A percentile compares a stretch with the other conserved stretches of the same genome.
These are phyloP conservation scores for Tarenaya hassleriana DNA, from an alignment of 345 rosid species.

Conservation along the genomic window DNA sequence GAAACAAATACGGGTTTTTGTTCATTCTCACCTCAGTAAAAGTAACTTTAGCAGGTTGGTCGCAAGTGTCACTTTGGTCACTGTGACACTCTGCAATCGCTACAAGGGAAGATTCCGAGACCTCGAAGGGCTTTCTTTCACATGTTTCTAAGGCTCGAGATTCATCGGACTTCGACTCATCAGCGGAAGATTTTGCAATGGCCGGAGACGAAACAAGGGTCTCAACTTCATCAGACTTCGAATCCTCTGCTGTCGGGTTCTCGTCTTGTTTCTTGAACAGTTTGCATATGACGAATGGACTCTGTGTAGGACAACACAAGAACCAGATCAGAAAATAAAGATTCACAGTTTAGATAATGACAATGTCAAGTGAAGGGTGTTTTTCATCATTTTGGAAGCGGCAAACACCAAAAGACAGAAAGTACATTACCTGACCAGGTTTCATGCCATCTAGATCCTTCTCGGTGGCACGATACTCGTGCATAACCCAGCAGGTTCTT, in stretches of 20 bases:
- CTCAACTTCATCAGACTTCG: constrained; percentile 35
- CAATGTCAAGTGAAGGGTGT: background rate
- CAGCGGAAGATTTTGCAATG: constrained; percentile 25
- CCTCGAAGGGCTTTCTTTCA: constrained; percentile 21
- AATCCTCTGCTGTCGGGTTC: constrained; percentile 23
- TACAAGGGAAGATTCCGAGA: constrained; percentile 16
- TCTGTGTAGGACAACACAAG: constrained; percentile 34
- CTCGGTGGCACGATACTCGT: constrained; percentile 74
- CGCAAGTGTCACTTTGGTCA: constrained; percentile 19
- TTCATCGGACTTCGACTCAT: constrained; percentile 23
- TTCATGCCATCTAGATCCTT: constrained; percentile 61
- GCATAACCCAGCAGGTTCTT: constrained; percentile 87
- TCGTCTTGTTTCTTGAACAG: constrained; percentile 63
- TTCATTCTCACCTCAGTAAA: constrained; percentile 32
- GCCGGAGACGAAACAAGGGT: constrained; percentile 34
- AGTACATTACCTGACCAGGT: constrained; percentile 72
- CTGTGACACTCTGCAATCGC: constrained; percentile 16
- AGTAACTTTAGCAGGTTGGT: constrained; percentile 19
- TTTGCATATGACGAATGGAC: constrained; percentile 56
- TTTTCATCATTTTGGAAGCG: background rate
- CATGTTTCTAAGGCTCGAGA: constrained; percentile 24
- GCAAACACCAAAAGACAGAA: background rate
- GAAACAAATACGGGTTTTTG: background rate
- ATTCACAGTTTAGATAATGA: background rate
- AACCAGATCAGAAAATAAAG: constrained; percentile 13